Percentiles rank a stretch among this genome's conserved stretches.
These are phyloP conservation scores for Leccinum fuscescens DNA, from an alignment of 1,284 basidiomycete genomes.

Conservation along the genomic window DNA sequence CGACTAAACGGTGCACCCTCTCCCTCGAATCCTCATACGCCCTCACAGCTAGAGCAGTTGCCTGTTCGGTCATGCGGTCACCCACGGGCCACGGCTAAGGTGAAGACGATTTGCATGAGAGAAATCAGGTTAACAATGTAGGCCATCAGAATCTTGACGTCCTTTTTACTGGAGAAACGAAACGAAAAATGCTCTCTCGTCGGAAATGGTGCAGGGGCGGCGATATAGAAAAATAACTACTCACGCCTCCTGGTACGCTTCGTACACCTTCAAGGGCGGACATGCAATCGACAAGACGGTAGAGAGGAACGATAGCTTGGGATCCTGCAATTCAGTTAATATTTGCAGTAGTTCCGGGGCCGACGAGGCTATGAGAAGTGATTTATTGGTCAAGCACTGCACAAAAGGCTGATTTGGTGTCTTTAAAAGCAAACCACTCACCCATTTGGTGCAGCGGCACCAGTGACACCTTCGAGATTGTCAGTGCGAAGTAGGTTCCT, in stretches of 20 bases:
- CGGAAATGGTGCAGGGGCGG: neutral
- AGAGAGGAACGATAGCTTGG: neutral
- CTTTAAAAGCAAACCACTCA: neutral
- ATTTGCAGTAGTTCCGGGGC: neutral
- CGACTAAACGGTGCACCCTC: neutral
- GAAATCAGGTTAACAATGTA: conserved; percentile 27
- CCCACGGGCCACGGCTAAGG: neutral
- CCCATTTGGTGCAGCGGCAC: conserved; percentile 7
- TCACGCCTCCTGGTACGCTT: conserved; percentile 9
- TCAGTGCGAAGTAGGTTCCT: conserved; percentile 6
- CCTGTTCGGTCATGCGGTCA: neutral
- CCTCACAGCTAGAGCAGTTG: neutral
- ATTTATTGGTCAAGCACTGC: neutral
- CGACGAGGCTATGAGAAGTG: conserved; percentile 1
- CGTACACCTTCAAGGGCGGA: conserved; percentile 12
- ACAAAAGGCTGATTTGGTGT: neutral
- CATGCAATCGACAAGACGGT: neutral
- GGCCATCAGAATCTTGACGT: neutral
- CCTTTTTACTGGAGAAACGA: conserved; percentile 3
- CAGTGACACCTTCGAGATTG: neutral
- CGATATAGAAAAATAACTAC: neutral
- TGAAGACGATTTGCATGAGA: conserved; percentile 24
- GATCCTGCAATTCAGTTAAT: neutral
- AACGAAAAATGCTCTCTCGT: neutral
- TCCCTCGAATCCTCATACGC: conserved; percentile 3